Conservation (phyloP, 2,329 filamentous ascomycete species). For the Cytospora mali region DNA sequence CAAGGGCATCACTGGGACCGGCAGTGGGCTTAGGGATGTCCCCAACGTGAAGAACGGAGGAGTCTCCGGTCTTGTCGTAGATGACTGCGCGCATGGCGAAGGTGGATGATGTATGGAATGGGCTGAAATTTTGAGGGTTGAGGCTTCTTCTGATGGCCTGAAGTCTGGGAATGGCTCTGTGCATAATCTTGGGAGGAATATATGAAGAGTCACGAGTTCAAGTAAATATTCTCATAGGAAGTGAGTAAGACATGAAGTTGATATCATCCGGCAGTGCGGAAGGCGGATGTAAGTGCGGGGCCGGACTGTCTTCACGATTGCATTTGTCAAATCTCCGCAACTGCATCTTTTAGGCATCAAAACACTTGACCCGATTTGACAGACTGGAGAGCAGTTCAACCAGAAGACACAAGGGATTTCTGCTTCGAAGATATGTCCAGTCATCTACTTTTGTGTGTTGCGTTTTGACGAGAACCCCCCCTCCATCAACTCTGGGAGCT, state of each 20-base stretch:
- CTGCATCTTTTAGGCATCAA: neutral
- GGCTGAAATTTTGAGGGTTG: conserved; percentile 4
- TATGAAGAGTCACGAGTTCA: neutral
- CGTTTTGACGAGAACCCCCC: too few relatives aligned
- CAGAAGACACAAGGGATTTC: too few relatives aligned
- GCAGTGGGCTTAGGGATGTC: conserved; percentile 26
- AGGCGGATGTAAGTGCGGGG: conserved; percentile 16
- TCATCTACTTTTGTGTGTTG: too few relatives aligned
- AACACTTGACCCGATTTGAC: neutral
- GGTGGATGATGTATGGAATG: conserved; percentile 3
- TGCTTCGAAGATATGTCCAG: too few relatives aligned
- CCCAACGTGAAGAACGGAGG: conserved; percentile 26
- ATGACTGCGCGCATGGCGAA: conserved; percentile 25
- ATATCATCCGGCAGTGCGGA: neutral
- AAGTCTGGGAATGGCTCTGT: conserved; percentile 17
- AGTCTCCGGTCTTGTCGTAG: conserved; percentile 27
- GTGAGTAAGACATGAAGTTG: neutral
- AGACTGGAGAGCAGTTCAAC: too few relatives aligned
- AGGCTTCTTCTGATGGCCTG: conserved; percentile 26
- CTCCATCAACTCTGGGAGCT: too few relatives aligned
- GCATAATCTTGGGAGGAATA: conserved; percentile 5
- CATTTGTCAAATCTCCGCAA: neutral
- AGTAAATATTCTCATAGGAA: neutral
- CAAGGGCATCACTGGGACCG: conserved; percentile 20
- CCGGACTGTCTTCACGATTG: neutral